Evolutionary conservation across 805 yeast genomes (phyloP).

Genomic region (Candida corydali): DNA sequence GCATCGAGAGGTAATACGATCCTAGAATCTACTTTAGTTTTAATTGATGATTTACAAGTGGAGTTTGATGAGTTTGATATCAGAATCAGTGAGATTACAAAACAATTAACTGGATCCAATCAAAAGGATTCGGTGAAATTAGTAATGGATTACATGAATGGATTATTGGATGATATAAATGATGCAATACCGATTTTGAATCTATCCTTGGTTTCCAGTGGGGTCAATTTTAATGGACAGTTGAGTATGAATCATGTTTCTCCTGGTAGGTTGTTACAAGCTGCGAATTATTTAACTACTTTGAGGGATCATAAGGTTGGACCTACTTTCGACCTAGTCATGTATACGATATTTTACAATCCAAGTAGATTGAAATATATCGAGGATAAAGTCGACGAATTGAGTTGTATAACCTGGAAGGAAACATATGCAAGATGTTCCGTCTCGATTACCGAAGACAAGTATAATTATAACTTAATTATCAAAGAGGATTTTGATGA

Average conservation of each 20-base stretch:
- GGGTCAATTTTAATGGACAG: slow-evolving; percentile 52
- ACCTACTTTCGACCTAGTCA: slow-evolving; percentile 52
- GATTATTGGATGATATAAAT: slow-evolving; percentile 51
- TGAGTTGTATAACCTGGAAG: slow-evolving; percentile 60
- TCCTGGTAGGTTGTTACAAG: slow-evolving; percentile 63
- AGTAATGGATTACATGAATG: slow-evolving; percentile 49
- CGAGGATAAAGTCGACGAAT: slow-evolving; percentile 16
- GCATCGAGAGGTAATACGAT: slow-evolving; percentile 61
- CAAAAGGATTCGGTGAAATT: slow-evolving; percentile 35
- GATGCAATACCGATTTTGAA: slow-evolving; percentile 66
- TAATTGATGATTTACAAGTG: slow-evolving; percentile 51
- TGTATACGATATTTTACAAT: slow-evolving; percentile 62
- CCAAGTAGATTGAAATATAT: slow-evolving; percentile 39
- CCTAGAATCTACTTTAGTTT: slow-evolving; percentile 48
- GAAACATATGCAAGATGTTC: slow-evolving; percentile 61
- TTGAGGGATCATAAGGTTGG: slow-evolving; percentile 41
- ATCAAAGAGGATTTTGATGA: slow-evolving; percentile 62
- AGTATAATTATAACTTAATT: slow-evolving; percentile 41
- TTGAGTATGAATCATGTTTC: slow-evolving; percentile 48
- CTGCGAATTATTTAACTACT: slow-evolving; percentile 42
- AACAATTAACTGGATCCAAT: slow-evolving; percentile 22
- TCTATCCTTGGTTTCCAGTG: slow-evolving; percentile 63
- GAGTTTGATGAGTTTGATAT: slow-evolving; percentile 58
- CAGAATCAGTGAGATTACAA: slow-evolving; percentile 39
- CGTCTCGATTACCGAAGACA: slow-evolving; percentile 30